Conservation (phyloP, 331 rosid genomes). For the Malus hybrid region DNA sequence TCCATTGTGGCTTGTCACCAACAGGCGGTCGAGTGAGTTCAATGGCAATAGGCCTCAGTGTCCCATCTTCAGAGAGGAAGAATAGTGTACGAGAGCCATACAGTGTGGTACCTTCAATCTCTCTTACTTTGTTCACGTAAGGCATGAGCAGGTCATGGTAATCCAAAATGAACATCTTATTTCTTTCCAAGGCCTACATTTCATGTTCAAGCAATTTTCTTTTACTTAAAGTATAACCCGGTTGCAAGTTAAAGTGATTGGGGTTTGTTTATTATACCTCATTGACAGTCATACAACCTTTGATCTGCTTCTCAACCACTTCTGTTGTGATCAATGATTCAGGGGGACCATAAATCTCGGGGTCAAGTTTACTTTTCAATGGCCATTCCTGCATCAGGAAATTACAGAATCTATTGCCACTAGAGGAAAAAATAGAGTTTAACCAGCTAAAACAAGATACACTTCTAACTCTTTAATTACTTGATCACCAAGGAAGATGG, state of each 20-base stretch:
- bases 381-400: constrained; percentile 47
- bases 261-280: neutral
- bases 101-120: constrained; percentile 39
- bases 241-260: neutral
- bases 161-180: constrained; percentile 52
- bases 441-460: neutral
- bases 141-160: constrained; percentile 51
- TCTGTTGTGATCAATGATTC: constrained; percentile 49
- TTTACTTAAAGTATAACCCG: neutral
- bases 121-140: constrained; percentile 51
- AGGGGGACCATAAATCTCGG: constrained; percentile 38
- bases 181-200: constrained; percentile 35
- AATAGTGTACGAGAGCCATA: constrained; percentile 63
- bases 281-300: constrained; percentile 22
- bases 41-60: constrained; percentile 59
- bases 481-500: neutral
- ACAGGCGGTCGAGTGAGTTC: constrained; percentile 50
- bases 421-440: neutral
- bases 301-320: constrained; percentile 34
- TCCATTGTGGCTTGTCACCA: constrained; percentile 53
- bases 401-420: neutral
- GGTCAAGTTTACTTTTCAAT: constrained; percentile 38
- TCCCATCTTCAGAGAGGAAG: constrained; percentile 45
- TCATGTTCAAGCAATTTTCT: neutral
- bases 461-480: neutral